Base-by-base conservation (phyloP, 2,329 filamentous ascomycete genomes). In the Clarireedia paspali region DNA sequence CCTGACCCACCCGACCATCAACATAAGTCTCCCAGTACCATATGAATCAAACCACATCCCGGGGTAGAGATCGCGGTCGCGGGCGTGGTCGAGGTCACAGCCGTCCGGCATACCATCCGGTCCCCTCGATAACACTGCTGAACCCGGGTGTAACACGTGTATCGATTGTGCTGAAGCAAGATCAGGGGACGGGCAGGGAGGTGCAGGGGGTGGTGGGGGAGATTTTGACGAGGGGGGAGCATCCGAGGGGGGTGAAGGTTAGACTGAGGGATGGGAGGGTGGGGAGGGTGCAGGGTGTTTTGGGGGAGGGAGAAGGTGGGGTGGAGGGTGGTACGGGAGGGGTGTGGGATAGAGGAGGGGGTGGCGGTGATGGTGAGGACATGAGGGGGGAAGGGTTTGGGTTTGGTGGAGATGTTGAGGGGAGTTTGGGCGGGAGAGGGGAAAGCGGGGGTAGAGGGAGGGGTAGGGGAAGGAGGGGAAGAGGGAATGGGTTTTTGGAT, bases 221-320 rank as follows among this genome's bases (percentile, higher is more conserved):
- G 23, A 45, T 69, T 4, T 51, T 69, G 39, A 68, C 66, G 14
- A 56, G 59, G 44, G 65, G 67, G 2, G 60, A 68, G 38, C 67
- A 69, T 58, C 66, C 66, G 1, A 57, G 66, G 17, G 67, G 67
- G 6, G 67, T 69, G 47, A 69, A 69, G 53, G 67, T 69, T 14
- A 61, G 67, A 4, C 52, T 69, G 27, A 54, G 57, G 49, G 64
- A 67, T 59, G 67, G 67, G 1, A 47, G 63, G 44, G 65, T 69
- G 1, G 67, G 67, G 4, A 54, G 67, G 27, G 67, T 69, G 5
- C 66, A 67, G 52, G 61, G 60, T 38, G 60, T 69, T 49, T 59
- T 62, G 20, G 59, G 61, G 26, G 53, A 57, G 12, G 60, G 56
- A 2, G 59, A 47, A 47, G 50, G 47, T 2, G 60, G 39, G 5